phyloP scores from a whole-genome alignment of 805 yeast species.

The Myxozyma lipomycoides region DNA sequence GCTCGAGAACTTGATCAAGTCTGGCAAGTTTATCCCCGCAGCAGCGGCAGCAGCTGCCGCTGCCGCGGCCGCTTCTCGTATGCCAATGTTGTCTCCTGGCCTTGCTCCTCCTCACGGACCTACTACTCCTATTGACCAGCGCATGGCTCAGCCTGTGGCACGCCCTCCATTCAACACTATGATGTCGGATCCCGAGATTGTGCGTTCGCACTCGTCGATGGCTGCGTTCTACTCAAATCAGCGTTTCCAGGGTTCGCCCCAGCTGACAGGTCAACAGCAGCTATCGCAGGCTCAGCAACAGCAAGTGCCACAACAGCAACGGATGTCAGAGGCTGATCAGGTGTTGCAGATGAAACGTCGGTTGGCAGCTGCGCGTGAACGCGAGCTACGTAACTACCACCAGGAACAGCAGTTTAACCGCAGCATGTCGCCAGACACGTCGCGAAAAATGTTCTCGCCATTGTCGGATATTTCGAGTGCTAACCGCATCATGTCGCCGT shows the following conservation, averaged over 20 bases:
- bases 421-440: conserved; percentile 26
- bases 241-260: conserved; percentile 21
- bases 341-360: conserved; percentile 29
- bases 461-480: not conserved
- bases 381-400: conserved; percentile 29
- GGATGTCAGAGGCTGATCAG: conserved; percentile 24
- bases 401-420: conserved; percentile 30
- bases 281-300: conserved; percentile 17
- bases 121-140: conserved; percentile 23
- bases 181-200: conserved; percentile 20
- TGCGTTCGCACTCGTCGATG: conserved; percentile 28
- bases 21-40: conserved; percentile 29
- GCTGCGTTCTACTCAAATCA: conserved; percentile 16
- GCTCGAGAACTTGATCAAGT: conserved; percentile 28
- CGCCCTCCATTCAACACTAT: conserved; percentile 18
- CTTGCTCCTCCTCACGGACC: conserved; percentile 21
- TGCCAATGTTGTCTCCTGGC: conserved; percentile 14
- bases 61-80: not conserved
- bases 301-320: conserved; percentile 8
- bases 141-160: conserved; percentile 25
- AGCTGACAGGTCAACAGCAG: conserved; percentile 24
- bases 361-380: conserved; percentile 29
- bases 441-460: conserved; percentile 19
- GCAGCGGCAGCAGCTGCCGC: not conserved
- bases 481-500: conserved; percentile 26